phyloP scores from a whole-genome alignment of 345 rosid species.

The Brassica carinata region DNA sequence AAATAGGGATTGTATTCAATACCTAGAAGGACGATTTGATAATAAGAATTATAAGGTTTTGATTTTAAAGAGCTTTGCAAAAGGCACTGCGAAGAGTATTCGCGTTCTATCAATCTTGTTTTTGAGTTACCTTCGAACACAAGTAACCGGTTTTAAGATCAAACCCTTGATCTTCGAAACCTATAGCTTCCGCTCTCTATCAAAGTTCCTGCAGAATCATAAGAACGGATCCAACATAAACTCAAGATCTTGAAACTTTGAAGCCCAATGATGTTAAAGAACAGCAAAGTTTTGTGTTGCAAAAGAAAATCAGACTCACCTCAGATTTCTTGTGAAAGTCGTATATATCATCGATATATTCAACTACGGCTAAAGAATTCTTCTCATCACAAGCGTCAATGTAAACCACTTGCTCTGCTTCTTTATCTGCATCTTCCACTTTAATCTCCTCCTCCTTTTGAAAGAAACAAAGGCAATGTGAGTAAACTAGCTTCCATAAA shows the following conservation, averaged over 20 bases:
- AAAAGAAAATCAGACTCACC: conserved; percentile 3
- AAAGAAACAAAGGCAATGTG: conserved; percentile 15
- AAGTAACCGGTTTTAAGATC: no score
- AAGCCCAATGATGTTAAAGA: neutral
- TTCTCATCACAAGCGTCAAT: conserved; percentile 67
- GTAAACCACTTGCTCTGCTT: conserved; percentile 52
- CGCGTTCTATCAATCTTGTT: no score
- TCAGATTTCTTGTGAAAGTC: conserved; percentile 41
- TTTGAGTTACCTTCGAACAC: no score
- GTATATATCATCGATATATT: conserved; percentile 71
- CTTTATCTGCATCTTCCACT: conserved; percentile 67
- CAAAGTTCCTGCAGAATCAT: conserved; percentile 48
- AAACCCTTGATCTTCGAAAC: no score
- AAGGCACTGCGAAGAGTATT: no score
- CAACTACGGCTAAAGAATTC: conserved; percentile 72
- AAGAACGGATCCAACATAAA: conserved; percentile 12
- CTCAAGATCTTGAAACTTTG: neutral
- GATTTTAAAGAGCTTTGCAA: no score
- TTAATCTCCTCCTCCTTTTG: conserved; percentile 63
- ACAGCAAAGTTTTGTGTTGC: neutral
- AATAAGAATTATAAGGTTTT: no score
- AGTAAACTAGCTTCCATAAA: conserved; percentile 1
- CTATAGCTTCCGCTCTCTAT: no score
- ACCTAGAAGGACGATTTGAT: no score
- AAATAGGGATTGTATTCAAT: no score